A percentile compares a stretch with the other conserved stretches of the same genome.
These are phyloP conservation scores for Vitellaria paradoxa DNA, from an alignment of 179 eudicot genomes.

Conservation along the genomic window DNA sequence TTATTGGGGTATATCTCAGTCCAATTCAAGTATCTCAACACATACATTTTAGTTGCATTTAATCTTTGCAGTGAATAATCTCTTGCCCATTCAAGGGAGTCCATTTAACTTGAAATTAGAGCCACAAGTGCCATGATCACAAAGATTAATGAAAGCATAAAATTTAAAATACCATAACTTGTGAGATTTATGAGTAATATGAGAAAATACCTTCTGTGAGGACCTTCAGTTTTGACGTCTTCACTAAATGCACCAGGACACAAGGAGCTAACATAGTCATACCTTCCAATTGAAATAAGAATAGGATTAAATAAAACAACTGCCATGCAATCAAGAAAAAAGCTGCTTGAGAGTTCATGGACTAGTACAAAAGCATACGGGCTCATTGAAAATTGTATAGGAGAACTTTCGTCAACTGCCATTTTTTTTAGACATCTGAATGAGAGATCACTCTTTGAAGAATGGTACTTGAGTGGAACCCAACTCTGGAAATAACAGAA, in stretches of 20 bases:
- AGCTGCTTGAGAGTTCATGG: neutral
- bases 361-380: slow-evolving; percentile 41
- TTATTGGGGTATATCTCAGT: too few relatives aligned
- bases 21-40: too few relatives aligned
- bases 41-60: neutral
- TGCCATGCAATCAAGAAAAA: too few relatives aligned
- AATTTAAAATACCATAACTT: neutral
- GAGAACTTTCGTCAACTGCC: slow-evolving; percentile 40
- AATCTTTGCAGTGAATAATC: neutral
- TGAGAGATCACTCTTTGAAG: slow-evolving; percentile 41
- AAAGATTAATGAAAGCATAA: neutral
- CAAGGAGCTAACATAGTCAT: slow-evolving; percentile 64
- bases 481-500: slow-evolving; percentile 37
- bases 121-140: neutral
- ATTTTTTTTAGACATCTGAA: slow-evolving; percentile 45
- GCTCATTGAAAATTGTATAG: slow-evolving; percentile 58
- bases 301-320: neutral
- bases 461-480: slow-evolving; percentile 66
- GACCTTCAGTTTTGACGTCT: slow-evolving; percentile 35
- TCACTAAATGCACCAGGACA: slow-evolving; percentile 60
- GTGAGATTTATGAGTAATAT: neutral
- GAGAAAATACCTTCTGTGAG: slow-evolving; percentile 47
- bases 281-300: slow-evolving; percentile 35
- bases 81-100: neutral
- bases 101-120: neutral